A percentile compares a stretch with the other conserved stretches of the same genome.
Conservation (phyloP, 2,329 filamentous ascomycete species). For the Cladosporium colombiae region DNA sequence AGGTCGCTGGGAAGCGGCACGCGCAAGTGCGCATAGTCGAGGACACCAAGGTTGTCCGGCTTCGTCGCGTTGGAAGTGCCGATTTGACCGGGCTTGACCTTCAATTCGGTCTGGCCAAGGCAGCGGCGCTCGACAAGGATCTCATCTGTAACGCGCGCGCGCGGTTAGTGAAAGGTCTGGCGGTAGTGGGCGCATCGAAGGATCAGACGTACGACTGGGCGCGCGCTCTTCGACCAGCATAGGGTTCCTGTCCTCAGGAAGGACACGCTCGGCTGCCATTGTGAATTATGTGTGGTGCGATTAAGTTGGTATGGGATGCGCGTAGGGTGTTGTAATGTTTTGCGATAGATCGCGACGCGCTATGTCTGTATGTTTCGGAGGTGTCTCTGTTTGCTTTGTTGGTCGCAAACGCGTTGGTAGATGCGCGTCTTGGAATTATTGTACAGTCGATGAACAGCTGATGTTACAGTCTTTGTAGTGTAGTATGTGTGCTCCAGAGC, state of each 20-base stretch:
- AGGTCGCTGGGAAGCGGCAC: conserved; percentile 91
- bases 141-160: conserved; percentile 19
- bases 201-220: conserved; percentile 59
- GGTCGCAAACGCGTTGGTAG: conserved; percentile 1
- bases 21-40: conserved; percentile 94
- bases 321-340: not conserved
- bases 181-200: conserved; percentile 8
- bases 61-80: conserved; percentile 71
- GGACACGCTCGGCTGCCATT: conserved; percentile 24
- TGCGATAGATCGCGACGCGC: conserved; percentile 19
- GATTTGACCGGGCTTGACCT: conserved; percentile 75
- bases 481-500: not conserved
- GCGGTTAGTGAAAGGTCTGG: conserved; percentile 8
- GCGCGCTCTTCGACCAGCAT: conserved; percentile 63
- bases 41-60: conserved; percentile 72
- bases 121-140: conserved; percentile 77
- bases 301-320: conserved; percentile 1
- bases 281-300: conserved; percentile 7
- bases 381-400: not conserved
- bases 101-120: conserved; percentile 88
- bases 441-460: not conserved
- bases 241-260: conserved; percentile 66
- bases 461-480: not conserved
- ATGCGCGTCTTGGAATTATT: not conserved
- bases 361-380: conserved; percentile 20